These are phyloP conservation scores for Fusarium sp. DNA, from an alignment of 2,329 filamentous ascomycete genomes.

Conservation along the genomic window DNA sequence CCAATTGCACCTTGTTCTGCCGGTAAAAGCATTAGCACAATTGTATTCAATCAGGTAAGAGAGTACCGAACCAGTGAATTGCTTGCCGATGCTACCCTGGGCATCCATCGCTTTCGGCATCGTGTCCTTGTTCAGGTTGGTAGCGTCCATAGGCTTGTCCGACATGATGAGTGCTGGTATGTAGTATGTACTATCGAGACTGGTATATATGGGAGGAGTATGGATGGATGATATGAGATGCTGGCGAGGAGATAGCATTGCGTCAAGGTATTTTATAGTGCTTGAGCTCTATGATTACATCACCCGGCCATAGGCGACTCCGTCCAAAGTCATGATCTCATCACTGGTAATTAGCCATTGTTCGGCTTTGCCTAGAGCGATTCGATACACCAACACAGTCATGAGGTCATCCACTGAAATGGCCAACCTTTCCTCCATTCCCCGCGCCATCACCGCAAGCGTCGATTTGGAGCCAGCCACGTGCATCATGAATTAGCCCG, in stretches of 20 bases:
- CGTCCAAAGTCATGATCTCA: not conserved
- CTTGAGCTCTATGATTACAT: conserved; percentile 2
- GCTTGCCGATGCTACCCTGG: conserved; percentile 64
- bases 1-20: conserved; percentile 62
- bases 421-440: not conserved
- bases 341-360: not conserved
- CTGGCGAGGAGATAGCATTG: not conserved
- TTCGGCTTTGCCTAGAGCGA: not conserved
- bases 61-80: conserved; percentile 61
- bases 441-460: not conserved
- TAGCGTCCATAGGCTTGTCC: conserved; percentile 18
- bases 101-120: conserved; percentile 60
- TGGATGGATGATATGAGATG: not conserved
- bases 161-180: conserved; percentile 12
- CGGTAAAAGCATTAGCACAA: rapidly evolving
- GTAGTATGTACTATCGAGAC: not conserved
- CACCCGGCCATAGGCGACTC: not conserved
- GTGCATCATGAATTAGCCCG: not conserved
- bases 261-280: conserved; percentile 1
- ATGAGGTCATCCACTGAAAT: conserved; percentile 16
- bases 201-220: not conserved
- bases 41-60: rapidly evolving
- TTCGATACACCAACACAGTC: not conserved
- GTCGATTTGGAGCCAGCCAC: not conserved
- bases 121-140: not conserved